A percentile compares a stretch with the other conserved stretches of the same genome.
phyloP scores from a whole-genome alignment of 331 rosid species.

The Telfairia occidentalis region DNA sequence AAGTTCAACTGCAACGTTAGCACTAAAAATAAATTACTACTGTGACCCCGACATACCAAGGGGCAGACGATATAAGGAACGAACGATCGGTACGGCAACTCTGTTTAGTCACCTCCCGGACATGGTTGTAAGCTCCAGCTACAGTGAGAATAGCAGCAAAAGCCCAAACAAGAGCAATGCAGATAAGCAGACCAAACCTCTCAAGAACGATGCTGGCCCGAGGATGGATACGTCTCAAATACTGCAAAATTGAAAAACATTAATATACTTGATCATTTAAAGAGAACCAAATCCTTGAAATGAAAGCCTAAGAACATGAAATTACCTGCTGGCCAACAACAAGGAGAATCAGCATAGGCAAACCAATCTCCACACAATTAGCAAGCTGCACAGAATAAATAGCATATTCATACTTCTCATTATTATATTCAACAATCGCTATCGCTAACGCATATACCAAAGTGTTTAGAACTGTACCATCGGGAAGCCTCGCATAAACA shows the following conservation, averaged over 20 bases:
- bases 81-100: constrained; percentile 87
- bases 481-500: constrained; percentile 74
- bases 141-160: constrained; percentile 91
- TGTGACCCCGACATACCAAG: constrained; percentile 48
- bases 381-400: constrained; percentile 31
- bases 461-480: constrained; percentile 32
- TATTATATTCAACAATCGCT: not conserved
- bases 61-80: constrained; percentile 57
- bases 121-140: constrained; percentile 77
- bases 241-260: constrained; percentile 27
- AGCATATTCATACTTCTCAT: not conserved
- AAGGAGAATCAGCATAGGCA: constrained; percentile 65
- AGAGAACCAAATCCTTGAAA: not conserved
- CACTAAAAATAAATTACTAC: not conserved
- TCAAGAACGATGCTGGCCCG: constrained; percentile 16
- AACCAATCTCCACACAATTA: constrained; percentile 49
- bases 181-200: constrained; percentile 55
- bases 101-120: constrained; percentile 31
- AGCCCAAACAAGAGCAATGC: constrained; percentile 67
- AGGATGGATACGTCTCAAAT: constrained; percentile 41
- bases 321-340: constrained; percentile 71
- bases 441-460: not conserved
- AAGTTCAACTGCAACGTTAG: not conserved
- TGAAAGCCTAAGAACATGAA: constrained; percentile 1
- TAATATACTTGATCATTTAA: not conserved